phyloP scores from a whole-genome alignment of 2,329 filamentous ascomycete genomes.

The Hymenotorrendiella dingleyae region DNA sequence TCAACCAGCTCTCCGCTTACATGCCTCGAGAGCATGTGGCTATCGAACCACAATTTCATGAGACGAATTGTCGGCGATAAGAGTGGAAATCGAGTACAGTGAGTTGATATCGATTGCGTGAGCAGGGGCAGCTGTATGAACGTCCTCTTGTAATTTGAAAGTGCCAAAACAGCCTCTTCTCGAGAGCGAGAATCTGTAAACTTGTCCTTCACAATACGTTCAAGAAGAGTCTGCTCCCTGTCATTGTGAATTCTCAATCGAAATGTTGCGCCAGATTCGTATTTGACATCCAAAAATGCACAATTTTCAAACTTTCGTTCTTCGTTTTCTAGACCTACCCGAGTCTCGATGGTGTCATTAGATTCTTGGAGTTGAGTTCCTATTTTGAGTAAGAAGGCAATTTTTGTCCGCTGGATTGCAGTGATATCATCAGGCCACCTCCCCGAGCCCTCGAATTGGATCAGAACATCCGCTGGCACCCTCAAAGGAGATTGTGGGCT shows the following conservation, averaged over 20 bases:
- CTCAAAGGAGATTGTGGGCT: conserved; percentile 34
- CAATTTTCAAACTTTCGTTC: conserved; percentile 65
- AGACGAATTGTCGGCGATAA: conserved; percentile 79
- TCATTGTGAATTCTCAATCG: conserved; percentile 86
- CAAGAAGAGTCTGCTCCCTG: conserved; percentile 73
- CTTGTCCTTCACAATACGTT: conserved; percentile 72
- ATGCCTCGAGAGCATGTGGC: conserved; percentile 73
- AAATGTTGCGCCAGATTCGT: conserved; percentile 67
- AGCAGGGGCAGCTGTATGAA: conserved; percentile 72
- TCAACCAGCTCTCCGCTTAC: conserved; percentile 79
- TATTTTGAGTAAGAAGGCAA: conserved; percentile 73
- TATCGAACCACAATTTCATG: conserved; percentile 82
- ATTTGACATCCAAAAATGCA: conserved; percentile 75
- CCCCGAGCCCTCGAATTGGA: conserved; percentile 89
- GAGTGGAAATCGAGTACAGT: conserved; percentile 73
- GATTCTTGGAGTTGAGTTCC: conserved; percentile 57
- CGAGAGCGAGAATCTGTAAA: conserved; percentile 57
- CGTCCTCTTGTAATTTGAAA: conserved; percentile 64
- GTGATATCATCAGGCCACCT: conserved; percentile 90
- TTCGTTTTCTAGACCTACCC: conserved; percentile 76
- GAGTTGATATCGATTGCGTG: conserved; percentile 72
- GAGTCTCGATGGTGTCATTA: conserved; percentile 55
- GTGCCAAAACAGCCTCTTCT: conserved; percentile 62
- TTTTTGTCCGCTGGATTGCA: conserved; percentile 89
- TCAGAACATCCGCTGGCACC: conserved; percentile 67